Percentiles rank a stretch among this genome's conserved stretches.
Evolutionary conservation across 1,284 basidiomycete species (phyloP).

Genomic region (Heterobasidion occidentale): DNA sequence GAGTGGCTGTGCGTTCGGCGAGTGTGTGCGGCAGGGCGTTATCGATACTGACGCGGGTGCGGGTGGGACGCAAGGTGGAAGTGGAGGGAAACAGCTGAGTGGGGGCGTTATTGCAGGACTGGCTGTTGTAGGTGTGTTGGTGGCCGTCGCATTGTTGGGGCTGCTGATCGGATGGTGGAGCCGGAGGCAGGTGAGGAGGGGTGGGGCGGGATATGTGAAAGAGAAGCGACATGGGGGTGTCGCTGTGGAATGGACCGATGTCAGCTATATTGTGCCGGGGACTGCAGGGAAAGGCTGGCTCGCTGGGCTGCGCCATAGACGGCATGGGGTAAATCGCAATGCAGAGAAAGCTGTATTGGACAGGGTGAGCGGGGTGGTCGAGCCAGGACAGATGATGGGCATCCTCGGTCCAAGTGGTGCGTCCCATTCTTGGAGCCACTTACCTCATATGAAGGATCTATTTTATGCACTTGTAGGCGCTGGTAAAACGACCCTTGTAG

Average conservation of each 20-base stretch:
- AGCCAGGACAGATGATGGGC: conserved; percentile 77
- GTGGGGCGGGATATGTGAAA: conserved; percentile 25
- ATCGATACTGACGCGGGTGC: conserved; percentile 45
- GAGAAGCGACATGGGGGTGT: conserved; percentile 35
- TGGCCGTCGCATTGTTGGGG: conserved; percentile 49
- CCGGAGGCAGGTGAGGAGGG: conserved; percentile 54
- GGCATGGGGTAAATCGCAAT: conserved; percentile 12
- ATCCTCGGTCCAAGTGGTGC: conserved; percentile 80
- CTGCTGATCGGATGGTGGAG: conserved; percentile 52
- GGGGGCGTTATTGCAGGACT: conserved; percentile 84
- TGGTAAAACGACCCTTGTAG: conserved; percentile 81
- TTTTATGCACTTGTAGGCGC: conserved; percentile 38
- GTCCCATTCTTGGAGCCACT: conserved; percentile 10
- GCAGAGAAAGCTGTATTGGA: conserved; percentile 66
- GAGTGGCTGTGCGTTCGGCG: conserved; percentile 71
- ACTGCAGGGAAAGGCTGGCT: background rate
- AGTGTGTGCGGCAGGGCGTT: conserved; percentile 76
- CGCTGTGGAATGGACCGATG: conserved; percentile 59
- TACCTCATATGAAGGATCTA: background rate
- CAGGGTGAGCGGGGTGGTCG: conserved; percentile 57
- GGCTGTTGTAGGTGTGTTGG: conserved; percentile 67
- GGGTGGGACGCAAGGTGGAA: conserved; percentile 13
- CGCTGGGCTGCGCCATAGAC: background rate
- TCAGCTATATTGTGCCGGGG: conserved; percentile 55
- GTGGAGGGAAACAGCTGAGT: conserved; percentile 39